These are phyloP conservation scores for Opeltia flavorubescens DNA, from an alignment of 495 filamentous ascomycete species.

Conservation along the genomic window DNA sequence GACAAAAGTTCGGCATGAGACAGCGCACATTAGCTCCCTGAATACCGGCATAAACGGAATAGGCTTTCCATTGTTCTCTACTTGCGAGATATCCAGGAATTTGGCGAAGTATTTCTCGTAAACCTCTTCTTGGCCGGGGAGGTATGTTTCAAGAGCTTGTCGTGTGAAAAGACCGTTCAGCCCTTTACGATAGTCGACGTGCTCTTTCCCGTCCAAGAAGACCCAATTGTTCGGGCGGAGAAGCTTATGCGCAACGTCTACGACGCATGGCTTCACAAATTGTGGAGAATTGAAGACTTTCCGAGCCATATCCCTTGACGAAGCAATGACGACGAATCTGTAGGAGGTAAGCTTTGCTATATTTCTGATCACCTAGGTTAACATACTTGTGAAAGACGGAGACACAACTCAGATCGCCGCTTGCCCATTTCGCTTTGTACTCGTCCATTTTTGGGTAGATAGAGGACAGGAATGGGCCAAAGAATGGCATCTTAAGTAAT, in stretches of 20 bases:
- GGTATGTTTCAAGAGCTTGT: slow-evolving; percentile 71
- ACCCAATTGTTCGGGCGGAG: slow-evolving; percentile 92
- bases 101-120: slow-evolving; percentile 75
- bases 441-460: slow-evolving; percentile 82
- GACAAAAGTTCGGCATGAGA: slow-evolving; percentile 91
- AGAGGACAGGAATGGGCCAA: slow-evolving; percentile 88
- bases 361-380: slow-evolving; percentile 1
- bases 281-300: slow-evolving; percentile 93
- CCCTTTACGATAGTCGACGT: slow-evolving; percentile 95
- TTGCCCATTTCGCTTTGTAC: slow-evolving; percentile 85
- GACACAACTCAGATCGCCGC: slow-evolving; percentile 84
- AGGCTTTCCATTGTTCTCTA: slow-evolving; percentile 52
- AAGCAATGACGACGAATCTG: slow-evolving; percentile 96
- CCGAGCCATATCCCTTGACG: slow-evolving; percentile 85
- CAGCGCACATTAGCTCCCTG: slow-evolving; percentile 90
- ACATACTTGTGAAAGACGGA: slow-evolving; percentile 98
- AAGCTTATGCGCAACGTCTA: slow-evolving; percentile 89
- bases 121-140: slow-evolving; percentile 84
- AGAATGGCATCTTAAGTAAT: slow-evolving; percentile 77
- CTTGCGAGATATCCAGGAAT: slow-evolving; percentile 58
- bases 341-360: no score
- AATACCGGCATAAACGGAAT: slow-evolving; percentile 83
- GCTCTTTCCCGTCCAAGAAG: slow-evolving; percentile 87
- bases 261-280: slow-evolving; percentile 93
- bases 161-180: slow-evolving; percentile 91